Conservation (phyloP, 1,284 basidiomycete species). For the Leccinum insigne region DNA sequence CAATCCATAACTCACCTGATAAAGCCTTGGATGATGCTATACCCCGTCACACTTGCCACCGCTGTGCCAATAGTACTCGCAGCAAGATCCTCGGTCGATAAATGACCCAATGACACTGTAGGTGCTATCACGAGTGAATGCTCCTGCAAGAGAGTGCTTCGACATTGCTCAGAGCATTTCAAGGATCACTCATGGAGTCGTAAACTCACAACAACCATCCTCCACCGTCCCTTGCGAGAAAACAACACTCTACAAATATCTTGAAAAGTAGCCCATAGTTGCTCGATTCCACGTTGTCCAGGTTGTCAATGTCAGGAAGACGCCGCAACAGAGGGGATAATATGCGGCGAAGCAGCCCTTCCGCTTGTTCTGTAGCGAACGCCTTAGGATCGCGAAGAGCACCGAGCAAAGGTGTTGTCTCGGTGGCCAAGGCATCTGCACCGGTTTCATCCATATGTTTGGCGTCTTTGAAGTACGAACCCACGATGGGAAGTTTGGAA, state of each 20-base stretch:
- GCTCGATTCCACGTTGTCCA: constrained; percentile 17
- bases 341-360: constrained; percentile 21
- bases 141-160: constrained; percentile 26
- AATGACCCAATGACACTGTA: constrained; percentile 27
- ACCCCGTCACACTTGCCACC: constrained; percentile 28
- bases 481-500: constrained; percentile 23
- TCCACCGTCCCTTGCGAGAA: constrained; percentile 24
- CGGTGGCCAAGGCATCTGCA: constrained; percentile 9
- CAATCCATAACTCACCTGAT: constrained; percentile 18
- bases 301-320: constrained; percentile 21
- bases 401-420: constrained; percentile 30
- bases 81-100: constrained; percentile 30
- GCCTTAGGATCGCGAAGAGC: constrained; percentile 24
- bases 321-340: constrained; percentile 18
- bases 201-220: constrained; percentile 28
- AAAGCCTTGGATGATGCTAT: constrained; percentile 30
- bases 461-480: constrained; percentile 20
- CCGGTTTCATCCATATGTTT: constrained; percentile 4
- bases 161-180: constrained; percentile 5
- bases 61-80: constrained; percentile 28
- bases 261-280: constrained; percentile 11
- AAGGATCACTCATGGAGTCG: neutral
- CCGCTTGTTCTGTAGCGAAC: constrained; percentile 21
- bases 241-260: constrained; percentile 20
- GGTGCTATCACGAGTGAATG: constrained; percentile 31